phyloP scores from a whole-genome alignment of 1,139 yeast species.

The Williopsis jadinii region DNA sequence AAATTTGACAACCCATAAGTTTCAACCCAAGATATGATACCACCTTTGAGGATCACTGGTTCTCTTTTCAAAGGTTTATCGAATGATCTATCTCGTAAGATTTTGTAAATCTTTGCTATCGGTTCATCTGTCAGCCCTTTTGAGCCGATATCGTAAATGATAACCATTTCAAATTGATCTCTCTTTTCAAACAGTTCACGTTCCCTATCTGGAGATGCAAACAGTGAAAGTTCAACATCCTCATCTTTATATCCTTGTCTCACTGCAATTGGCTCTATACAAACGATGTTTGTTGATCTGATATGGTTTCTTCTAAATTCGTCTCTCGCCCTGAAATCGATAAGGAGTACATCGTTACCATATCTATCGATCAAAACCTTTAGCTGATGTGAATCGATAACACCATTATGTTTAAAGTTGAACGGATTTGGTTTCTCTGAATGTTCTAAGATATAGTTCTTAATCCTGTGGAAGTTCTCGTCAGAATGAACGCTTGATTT shows the following conservation, averaged over 20 bases:
- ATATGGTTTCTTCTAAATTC: constrained; percentile 59
- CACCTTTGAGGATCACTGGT: constrained; percentile 53
- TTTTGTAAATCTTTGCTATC: constrained; percentile 27
- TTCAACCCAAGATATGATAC: constrained; percentile 39
- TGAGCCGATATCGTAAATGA: constrained; percentile 49
- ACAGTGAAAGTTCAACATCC: constrained; percentile 48
- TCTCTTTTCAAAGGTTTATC: constrained; percentile 41
- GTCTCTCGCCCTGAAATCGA: constrained; percentile 60
- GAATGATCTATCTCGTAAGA: constrained; percentile 32
- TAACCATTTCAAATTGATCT: constrained; percentile 49
- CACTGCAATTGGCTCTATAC: constrained; percentile 63
- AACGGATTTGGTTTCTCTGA: constrained; percentile 6
- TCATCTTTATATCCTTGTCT: constrained; percentile 42
- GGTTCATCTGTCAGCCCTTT: constrained; percentile 2
- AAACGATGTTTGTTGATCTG: constrained; percentile 44
- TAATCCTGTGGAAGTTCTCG: constrained; percentile 3
- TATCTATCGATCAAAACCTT: constrained; percentile 16
- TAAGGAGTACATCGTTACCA: constrained; percentile 33
- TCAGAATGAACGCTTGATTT: constrained; percentile 4
- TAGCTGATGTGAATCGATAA: constrained; percentile 6
- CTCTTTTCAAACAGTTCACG: constrained; percentile 44
- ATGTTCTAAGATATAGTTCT: constrained; percentile 2
- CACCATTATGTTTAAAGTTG: constrained; percentile 10
- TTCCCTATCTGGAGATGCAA: constrained; percentile 48
- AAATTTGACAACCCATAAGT: constrained; percentile 22